Evolutionary conservation across 768 basidiomycete genomes (phyloP).

Genomic region (Auricularia sp.): DNA sequence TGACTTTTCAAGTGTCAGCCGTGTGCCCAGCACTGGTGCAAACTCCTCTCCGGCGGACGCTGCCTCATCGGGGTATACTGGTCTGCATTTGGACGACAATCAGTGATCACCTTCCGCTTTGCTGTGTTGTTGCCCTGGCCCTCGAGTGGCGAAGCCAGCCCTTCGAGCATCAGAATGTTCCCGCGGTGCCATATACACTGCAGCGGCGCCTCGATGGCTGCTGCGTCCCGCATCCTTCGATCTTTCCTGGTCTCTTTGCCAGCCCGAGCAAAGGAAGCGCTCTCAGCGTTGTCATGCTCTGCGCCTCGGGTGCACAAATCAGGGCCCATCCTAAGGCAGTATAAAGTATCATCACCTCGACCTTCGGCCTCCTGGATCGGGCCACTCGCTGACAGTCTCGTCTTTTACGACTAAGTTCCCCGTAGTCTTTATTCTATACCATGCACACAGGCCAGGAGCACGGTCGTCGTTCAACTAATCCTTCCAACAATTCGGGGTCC

Average conservation of each 20-base stretch:
- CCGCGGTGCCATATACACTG: neutral
- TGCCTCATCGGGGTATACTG: neutral
- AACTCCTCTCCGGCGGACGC: neutral
- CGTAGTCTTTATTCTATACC: neutral
- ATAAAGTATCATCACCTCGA: neutral
- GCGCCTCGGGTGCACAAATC: neutral
- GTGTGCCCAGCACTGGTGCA: too few species aligned
- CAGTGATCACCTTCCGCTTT: neutral
- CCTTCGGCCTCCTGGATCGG: neutral
- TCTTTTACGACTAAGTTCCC: neutral
- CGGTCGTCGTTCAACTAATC: neutral
- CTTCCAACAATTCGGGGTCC: neutral
- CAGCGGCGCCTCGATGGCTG: neutral
- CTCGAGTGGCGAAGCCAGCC: neutral
- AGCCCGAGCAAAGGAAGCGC: neutral
- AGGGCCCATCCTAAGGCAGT: neutral
- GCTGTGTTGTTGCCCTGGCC: neutral
- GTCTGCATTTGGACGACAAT: neutral
- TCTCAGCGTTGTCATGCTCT: neutral
- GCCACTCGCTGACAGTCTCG: neutral
- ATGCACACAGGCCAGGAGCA: neutral
- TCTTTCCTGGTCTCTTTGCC: neutral
- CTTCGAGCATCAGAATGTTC: neutral
- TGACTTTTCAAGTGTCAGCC: too few species aligned
- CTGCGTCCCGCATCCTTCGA: neutral